Conservation (phyloP, 2,329 filamentous ascomycete species). For the Xylaria sp. region DNA sequence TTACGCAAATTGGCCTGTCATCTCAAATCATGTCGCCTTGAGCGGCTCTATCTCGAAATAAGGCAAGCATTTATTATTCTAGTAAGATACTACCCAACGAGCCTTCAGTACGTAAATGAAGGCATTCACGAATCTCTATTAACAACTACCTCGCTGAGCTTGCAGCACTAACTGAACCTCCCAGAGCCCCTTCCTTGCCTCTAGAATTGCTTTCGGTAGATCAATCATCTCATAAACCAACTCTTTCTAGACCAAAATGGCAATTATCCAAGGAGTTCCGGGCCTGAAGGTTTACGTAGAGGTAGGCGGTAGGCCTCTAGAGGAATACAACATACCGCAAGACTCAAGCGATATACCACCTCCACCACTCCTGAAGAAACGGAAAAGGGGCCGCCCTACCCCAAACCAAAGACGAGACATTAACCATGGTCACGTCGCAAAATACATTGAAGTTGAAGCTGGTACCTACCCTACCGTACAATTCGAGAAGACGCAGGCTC, state of each 20-base stretch:
- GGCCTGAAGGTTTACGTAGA: background rate
- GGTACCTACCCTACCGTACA: slow-evolving; percentile 2
- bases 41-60: background rate
- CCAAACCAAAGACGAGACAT: background rate
- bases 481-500: background rate
- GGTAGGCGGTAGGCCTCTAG: background rate
- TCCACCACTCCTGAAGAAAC: background rate
- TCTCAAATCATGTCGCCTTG: background rate
- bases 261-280: background rate
- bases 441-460: slow-evolving; percentile 4
- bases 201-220: background rate
- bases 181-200: background rate
- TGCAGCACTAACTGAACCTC: background rate
- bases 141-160: background rate
- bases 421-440: background rate
- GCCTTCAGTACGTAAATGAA: background rate
- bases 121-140: too few species aligned
- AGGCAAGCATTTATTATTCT: background rate
- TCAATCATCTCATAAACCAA: background rate
- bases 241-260: background rate
- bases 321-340: background rate
- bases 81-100: background rate
- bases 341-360: background rate
- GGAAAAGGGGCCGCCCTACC: too few species aligned
- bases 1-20: background rate